Evolutionary conservation across 2,329 filamentous ascomycete genomes (phyloP).

Genomic region (Colletotrichum sp.): DNA sequence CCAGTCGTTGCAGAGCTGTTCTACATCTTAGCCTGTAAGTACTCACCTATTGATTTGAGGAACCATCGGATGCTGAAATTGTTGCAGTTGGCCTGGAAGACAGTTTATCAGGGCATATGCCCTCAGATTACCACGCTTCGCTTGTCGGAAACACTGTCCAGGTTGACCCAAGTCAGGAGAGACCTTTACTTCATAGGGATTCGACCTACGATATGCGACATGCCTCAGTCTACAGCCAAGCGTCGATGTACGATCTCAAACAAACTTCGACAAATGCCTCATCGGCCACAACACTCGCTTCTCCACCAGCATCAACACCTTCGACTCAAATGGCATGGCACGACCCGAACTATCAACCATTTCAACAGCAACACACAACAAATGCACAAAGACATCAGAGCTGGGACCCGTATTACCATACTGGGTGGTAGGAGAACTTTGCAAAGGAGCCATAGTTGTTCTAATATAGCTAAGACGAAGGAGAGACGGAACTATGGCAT

Average conservation of each 20-base stretch:
- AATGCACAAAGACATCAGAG: neutral
- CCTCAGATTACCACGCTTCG: conserved; percentile 10
- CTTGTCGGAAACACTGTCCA: neutral
- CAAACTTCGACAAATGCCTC: neutral
- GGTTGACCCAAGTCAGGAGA: neutral
- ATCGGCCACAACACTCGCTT: neutral
- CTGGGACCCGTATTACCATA: conserved; percentile 5
- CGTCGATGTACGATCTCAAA: neutral
- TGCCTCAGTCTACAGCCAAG: neutral
- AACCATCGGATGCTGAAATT: neutral
- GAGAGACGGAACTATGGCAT: neutral
- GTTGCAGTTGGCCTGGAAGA: conserved; percentile 11
- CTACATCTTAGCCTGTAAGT: conserved; percentile 30
- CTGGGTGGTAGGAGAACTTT: neutral
- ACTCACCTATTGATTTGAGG: neutral
- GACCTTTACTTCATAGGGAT: conserved; percentile 1
- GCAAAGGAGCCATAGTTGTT: neutral
- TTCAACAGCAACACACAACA: neutral
- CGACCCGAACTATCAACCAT: neutral
- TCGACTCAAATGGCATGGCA: neutral
- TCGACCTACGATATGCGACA: neutral
- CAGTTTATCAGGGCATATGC: conserved; percentile 16
- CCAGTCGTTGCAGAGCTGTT: conserved; percentile 31
- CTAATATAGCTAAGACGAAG: neutral
- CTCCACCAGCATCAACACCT: neutral